A percentile compares a stretch with the other conserved stretches of the same genome.
These are phyloP conservation scores for Wallacemonas collosoma DNA, from an alignment of 208 protist species.

Conservation along the genomic window DNA sequence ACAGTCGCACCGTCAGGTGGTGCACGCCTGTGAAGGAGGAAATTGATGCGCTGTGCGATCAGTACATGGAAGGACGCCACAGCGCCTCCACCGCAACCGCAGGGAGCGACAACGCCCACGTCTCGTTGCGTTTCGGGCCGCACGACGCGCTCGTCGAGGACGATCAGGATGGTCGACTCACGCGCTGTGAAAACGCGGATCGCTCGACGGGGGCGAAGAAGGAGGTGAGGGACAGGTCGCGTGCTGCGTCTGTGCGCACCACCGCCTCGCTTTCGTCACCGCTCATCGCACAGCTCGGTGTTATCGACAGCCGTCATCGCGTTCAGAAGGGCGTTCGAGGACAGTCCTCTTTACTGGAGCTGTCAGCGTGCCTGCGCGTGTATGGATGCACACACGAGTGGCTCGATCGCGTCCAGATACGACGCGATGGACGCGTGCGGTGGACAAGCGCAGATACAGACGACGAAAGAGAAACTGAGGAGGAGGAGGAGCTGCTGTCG, in stretches of 20 bases:
- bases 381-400: not conserved
- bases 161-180: not conserved
- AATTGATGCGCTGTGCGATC: not conserved
- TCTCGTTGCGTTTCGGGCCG: constrained; percentile 6
- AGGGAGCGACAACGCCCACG: not conserved
- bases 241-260: too few relatives aligned
- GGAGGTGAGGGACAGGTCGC: too few relatives aligned
- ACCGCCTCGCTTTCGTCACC: not conserved
- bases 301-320: constrained; percentile 10
- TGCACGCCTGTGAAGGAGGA: constrained; percentile 6
- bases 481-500: not conserved
- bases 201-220: too few relatives aligned
- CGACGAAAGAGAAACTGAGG: not conserved
- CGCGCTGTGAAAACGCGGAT: too few relatives aligned
- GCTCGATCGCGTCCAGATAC: not conserved
- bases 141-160: not conserved
- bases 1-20: constrained; percentile 6
- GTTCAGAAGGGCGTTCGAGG: not conserved
- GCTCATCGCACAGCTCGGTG: constrained; percentile 9
- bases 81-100: not conserved
- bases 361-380: constrained; percentile 4
- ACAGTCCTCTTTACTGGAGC: not conserved
- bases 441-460: not conserved
- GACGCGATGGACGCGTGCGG: not conserved
- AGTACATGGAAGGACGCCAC: not conserved